Evolutionary conservation across 345 rosid species (phyloP).

Genomic region (Litchi chinensis): DNA sequence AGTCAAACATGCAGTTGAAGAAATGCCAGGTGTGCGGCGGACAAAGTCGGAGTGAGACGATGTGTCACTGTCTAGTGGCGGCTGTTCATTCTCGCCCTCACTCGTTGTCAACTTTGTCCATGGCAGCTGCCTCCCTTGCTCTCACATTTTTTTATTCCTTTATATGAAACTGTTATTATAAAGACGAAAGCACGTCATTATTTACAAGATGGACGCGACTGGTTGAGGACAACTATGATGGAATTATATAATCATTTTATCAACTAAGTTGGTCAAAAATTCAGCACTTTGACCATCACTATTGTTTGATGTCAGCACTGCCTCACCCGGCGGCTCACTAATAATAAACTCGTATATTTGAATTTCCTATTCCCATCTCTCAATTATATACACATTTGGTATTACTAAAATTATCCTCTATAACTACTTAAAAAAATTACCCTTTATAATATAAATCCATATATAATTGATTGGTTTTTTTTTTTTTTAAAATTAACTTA

Average conservation of each 20-base stretch:
- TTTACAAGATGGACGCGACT: not conserved
- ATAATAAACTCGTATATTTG: not conserved
- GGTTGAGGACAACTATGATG: not conserved
- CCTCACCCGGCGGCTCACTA: constrained; percentile 25
- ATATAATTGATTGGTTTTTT: too few species aligned
- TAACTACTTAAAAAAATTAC: too few species aligned
- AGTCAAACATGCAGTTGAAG: not conserved
- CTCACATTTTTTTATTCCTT: not conserved
- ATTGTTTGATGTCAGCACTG: constrained; percentile 10
- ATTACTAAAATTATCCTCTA: too few species aligned
- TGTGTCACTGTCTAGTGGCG: constrained; percentile 14
- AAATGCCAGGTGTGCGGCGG: not conserved
- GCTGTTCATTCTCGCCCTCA: not conserved
- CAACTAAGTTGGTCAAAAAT: constrained; percentile 30
- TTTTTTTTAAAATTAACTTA: too few species aligned
- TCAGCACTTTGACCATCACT: constrained; percentile 13
- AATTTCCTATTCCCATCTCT: not conserved
- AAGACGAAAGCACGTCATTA: not conserved
- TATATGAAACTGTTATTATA: too few species aligned
- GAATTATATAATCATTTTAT: not conserved
- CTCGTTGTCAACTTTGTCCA: constrained; percentile 8
- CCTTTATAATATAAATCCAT: too few species aligned
- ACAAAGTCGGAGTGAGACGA: not conserved
- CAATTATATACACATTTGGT: too few species aligned
- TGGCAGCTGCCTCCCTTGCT: not conserved